These are phyloP conservation scores for Aspergillaceae sp. DNA, from an alignment of 2,329 filamentous ascomycete genomes.

Conservation along the genomic window DNA sequence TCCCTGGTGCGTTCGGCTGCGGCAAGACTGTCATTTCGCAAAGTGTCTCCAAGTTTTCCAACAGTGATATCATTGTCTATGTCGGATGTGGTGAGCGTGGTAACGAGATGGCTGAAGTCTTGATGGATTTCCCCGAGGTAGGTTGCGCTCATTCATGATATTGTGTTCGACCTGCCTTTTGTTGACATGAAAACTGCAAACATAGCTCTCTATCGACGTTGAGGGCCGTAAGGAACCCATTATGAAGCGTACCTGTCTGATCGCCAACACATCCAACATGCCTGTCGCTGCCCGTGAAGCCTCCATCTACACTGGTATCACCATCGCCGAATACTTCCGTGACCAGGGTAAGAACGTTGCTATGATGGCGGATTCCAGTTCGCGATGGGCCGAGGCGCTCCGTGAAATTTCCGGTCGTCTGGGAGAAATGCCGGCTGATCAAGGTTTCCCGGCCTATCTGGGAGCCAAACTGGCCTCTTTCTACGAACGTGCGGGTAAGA, in stretches of 20 bases:
- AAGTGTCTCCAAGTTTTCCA: constrained; percentile 98
- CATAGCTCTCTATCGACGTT: constrained; percentile 75
- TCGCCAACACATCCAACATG: constrained; percentile 99
- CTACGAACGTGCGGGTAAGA: constrained; percentile 94
- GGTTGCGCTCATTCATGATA: not conserved
- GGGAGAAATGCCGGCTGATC: constrained; percentile 98
- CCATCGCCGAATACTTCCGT: constrained; percentile 91
- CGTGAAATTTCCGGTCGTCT: constrained; percentile 98
- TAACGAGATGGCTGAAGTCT: constrained; percentile 98
- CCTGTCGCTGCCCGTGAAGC: constrained; percentile 96
- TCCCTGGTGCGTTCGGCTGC: constrained; percentile 95
- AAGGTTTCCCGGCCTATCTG: constrained; percentile 97
- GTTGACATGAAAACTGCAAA: not conserved
- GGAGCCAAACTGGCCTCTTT: constrained; percentile 96
- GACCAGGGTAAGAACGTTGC: constrained; percentile 95
- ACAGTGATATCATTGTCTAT: constrained; percentile 98
- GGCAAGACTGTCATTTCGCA: constrained; percentile 99
- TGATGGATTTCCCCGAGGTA: constrained; percentile 97
- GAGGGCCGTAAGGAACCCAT: constrained; percentile 94
- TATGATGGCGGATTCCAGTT: constrained; percentile 99
- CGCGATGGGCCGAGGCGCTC: constrained; percentile 95
- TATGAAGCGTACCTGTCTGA: constrained; percentile 98
- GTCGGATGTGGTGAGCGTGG: constrained; percentile 90
- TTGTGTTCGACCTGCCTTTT: too few relatives aligned
- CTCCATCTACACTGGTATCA: constrained; percentile 96